These are phyloP conservation scores for Syncephalastrum racemosum DNA, from an alignment of 371 early-diverging fungal genomes.

Conservation along the genomic window DNA sequence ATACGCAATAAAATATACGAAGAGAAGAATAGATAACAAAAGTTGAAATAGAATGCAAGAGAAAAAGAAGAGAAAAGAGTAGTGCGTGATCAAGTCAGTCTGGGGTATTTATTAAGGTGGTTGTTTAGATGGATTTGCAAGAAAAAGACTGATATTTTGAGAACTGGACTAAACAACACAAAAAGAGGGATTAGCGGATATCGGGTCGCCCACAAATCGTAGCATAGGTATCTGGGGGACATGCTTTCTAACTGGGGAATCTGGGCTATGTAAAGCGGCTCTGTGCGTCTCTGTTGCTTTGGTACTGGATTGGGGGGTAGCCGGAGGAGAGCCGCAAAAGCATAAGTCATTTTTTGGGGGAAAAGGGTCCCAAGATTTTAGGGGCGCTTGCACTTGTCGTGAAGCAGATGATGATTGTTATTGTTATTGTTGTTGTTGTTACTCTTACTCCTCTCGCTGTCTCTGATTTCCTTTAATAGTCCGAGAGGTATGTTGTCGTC, in stretches of 20 bases:
- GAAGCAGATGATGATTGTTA: no score
- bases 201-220: not conserved
- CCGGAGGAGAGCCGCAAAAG: no score
- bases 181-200: not conserved
- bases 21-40: not conserved
- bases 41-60: not conserved
- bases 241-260: constrained; percentile 4
- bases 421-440: no score
- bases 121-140: constrained; percentile 8
- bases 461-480: not conserved
- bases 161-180: constrained; percentile 15
- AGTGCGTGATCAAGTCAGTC: not conserved
- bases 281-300: no score
- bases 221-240: constrained; percentile 4
- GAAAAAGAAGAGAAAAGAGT: constrained; percentile 6
- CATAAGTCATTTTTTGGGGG: no score
- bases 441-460: not conserved
- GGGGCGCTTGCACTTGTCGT: no score
- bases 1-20: not conserved
- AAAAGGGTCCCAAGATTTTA: no score
- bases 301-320: no score
- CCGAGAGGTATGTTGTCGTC: not conserved
- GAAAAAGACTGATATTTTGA: constrained; percentile 11
- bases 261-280: no score
- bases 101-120: constrained; percentile 1